These are phyloP conservation scores for Colletotrichum sidae DNA, from an alignment of 2,329 filamentous ascomycete species.

Conservation along the genomic window DNA sequence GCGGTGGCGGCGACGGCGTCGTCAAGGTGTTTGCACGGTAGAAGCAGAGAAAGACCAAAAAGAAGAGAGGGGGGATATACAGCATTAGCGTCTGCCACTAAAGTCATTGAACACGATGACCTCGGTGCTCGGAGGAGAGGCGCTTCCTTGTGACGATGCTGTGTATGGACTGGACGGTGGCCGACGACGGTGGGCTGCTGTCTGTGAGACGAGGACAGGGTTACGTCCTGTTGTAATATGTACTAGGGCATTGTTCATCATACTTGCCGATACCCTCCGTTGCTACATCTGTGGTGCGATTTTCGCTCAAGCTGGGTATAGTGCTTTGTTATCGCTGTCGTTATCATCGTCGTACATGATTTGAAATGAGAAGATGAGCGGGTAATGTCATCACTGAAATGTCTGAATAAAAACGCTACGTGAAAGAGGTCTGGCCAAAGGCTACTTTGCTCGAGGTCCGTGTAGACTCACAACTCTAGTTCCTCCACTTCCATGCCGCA, in stretches of 20 bases:
- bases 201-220: constrained; percentile 7
- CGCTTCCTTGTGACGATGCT: too few species aligned
- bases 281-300: constrained; percentile 8
- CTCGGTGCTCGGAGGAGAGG: too few species aligned
- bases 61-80: constrained; percentile 18
- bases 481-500: constrained; percentile 86
- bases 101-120: too few species aligned
- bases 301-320: neutral
- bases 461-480: constrained; percentile 67
- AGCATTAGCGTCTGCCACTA: constrained; percentile 26
- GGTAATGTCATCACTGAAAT: neutral
- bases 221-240: constrained; percentile 22
- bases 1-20: constrained; percentile 92
- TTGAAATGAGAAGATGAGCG: constrained; percentile 10
- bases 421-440: neutral
- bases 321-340: too few species aligned
- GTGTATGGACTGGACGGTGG: neutral
- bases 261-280: constrained; percentile 27
- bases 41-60: constrained; percentile 14
- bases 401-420: neutral
- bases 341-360: constrained; percentile 6
- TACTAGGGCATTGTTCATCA: constrained; percentile 27
- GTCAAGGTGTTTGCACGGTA: constrained; percentile 87
- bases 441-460: too few species aligned
- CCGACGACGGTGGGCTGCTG: neutral